phyloP scores from a whole-genome alignment of 2,329 filamentous ascomycete genomes.

The Phaeosphaeriaceae sp. region DNA sequence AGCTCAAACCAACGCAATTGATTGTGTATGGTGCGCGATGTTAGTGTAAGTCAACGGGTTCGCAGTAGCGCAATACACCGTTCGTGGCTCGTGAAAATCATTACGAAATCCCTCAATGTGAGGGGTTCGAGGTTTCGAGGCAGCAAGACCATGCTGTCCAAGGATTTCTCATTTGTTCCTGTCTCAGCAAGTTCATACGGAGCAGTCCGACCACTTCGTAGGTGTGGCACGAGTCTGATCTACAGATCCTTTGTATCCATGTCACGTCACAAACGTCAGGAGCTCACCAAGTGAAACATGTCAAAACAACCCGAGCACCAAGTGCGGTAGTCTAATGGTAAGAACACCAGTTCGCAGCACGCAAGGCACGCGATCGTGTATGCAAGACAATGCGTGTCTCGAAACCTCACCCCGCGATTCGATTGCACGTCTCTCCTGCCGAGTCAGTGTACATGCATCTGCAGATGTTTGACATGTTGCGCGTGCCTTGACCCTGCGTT shows the following conservation, averaged over 20 bases:
- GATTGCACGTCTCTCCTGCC: constrained; percentile 7
- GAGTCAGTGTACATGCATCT: constrained; percentile 23
- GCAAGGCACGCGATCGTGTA: neutral
- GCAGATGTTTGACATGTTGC: constrained; percentile 6
- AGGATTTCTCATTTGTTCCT: neutral
- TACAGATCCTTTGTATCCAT: neutral
- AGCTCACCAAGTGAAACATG: constrained; percentile 2
- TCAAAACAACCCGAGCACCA: constrained; percentile 1
- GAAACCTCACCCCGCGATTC: neutral
- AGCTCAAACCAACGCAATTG: neutral
- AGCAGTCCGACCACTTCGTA: neutral
- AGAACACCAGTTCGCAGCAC: constrained; percentile 7
- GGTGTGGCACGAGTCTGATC: neutral
- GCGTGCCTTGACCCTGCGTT: constrained; percentile 15
- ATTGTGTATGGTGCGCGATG: neutral
- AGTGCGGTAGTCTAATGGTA: neutral
- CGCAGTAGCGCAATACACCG: neutral
- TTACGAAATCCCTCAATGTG: neutral
- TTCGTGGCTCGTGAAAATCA: neutral
- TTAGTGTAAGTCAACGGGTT: neutral
- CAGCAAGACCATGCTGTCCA: neutral
- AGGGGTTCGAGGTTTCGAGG: neutral
- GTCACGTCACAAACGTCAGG: neutral
- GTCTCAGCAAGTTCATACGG: neutral
- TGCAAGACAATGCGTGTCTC: constrained; percentile 7